Conservation (phyloP, 2,329 filamentous ascomycete species). For the Neurospora sp. region DNA sequence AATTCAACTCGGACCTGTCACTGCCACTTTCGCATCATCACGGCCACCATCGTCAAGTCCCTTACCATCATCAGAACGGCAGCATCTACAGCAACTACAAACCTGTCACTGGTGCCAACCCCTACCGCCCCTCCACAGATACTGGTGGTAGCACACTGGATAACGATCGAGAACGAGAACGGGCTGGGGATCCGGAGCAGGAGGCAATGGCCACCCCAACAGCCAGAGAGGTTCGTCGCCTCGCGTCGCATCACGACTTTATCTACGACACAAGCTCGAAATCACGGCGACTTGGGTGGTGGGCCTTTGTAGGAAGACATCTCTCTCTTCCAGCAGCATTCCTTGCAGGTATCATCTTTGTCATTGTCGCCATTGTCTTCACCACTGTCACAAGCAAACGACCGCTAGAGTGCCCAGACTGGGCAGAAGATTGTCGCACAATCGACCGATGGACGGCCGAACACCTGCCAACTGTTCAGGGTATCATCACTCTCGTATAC, state of each 20-base stretch:
- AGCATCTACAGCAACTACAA: neutral
- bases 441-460: conserved; percentile 13
- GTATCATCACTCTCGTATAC: conserved; percentile 16
- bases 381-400: conserved; percentile 11
- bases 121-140: neutral
- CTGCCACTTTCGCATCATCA: neutral
- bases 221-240: conserved; percentile 12
- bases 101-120: neutral
- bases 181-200: neutral
- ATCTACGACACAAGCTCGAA: conserved; percentile 10
- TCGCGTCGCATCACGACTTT: conserved; percentile 17
- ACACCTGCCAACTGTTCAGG: conserved; percentile 16
- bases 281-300: conserved; percentile 11
- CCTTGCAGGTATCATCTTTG: conserved; percentile 11
- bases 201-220: conserved; percentile 12
- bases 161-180: neutral
- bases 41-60: neutral
- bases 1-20: conserved; percentile 11
- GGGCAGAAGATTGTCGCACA: conserved; percentile 11
- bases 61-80: neutral
- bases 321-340: conserved; percentile 11
- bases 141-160: neutral
- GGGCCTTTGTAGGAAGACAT: conserved; percentile 13
- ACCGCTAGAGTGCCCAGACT: conserved; percentile 14
- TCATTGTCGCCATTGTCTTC: conserved; percentile 14